phyloP scores from a whole-genome alignment of 2,329 filamentous ascomycete species.

The Botrytis paeoniae region DNA sequence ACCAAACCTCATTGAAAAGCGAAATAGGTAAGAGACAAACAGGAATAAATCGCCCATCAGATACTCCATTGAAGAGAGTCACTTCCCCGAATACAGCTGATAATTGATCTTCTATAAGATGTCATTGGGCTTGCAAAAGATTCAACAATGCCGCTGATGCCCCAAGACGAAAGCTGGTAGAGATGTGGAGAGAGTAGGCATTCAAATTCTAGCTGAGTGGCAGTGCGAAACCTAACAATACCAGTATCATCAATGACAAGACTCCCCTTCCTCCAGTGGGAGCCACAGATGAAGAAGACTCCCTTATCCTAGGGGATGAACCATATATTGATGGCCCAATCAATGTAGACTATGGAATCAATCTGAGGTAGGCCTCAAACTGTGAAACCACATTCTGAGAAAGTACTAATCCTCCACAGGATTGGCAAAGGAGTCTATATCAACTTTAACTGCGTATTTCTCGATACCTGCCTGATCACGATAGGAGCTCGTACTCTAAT shows the following conservation, averaged over 20 bases:
- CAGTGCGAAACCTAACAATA: constrained; percentile 19
- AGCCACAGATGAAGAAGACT: constrained; percentile 60
- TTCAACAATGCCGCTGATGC: constrained; percentile 64
- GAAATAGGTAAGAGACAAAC: constrained; percentile 44
- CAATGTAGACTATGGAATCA: constrained; percentile 73
- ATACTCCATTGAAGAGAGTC: neutral
- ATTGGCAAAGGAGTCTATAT: constrained; percentile 71
- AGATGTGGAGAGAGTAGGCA: constrained; percentile 69
- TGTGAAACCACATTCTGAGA: neutral
- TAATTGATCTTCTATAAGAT: constrained; percentile 1
- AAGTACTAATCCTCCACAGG: constrained; percentile 35
- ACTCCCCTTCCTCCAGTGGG: constrained; percentile 60
- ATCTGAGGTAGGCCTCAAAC: constrained; percentile 51
- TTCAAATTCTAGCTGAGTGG: constrained; percentile 7
- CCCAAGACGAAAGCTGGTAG: constrained; percentile 58
- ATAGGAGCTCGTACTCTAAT: constrained; percentile 76
- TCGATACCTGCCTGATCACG: constrained; percentile 73
- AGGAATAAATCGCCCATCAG: constrained; percentile 35
- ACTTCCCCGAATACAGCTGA: neutral
- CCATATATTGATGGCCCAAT: constrained; percentile 71
- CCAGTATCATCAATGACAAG: constrained; percentile 52
- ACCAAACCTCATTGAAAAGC: constrained; percentile 61
- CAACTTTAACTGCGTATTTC: constrained; percentile 70
- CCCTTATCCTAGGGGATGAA: constrained; percentile 58
- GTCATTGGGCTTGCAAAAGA: constrained; percentile 55